These are phyloP conservation scores for Lavandula angustifolia DNA, from an alignment of 257 asterid species.

Conservation along the genomic window DNA sequence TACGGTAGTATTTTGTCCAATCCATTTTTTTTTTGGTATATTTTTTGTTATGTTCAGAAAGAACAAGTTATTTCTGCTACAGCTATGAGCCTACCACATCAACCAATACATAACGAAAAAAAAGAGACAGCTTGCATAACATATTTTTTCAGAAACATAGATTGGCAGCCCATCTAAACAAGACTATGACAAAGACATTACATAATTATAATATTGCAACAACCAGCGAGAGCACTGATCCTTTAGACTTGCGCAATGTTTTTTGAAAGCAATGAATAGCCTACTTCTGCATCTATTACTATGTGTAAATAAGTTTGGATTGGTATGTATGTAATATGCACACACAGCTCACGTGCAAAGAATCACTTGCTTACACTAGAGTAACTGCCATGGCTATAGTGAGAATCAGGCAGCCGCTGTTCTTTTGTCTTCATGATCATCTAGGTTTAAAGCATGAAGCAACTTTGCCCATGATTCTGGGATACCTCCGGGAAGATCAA, in stretches of 20 bases:
- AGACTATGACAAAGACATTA: conserved; percentile 13
- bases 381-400: neutral
- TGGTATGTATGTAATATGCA: conserved; percentile 35
- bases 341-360: conserved; percentile 49
- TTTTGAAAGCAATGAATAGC: conserved; percentile 22
- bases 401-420: conserved; percentile 71
- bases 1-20: neutral
- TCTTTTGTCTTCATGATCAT: conserved; percentile 60
- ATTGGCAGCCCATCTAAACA: conserved; percentile 23
- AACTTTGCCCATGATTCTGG: conserved; percentile 92
- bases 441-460: conserved; percentile 76
- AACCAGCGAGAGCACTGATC: conserved; percentile 8
- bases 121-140: too few species aligned
- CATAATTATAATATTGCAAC: neutral
- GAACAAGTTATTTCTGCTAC: too few species aligned
- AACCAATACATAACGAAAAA: too few species aligned
- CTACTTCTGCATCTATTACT: conserved; percentile 29
- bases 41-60: neutral
- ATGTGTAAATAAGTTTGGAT: conserved; percentile 15
- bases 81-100: too few species aligned
- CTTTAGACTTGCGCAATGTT: neutral
- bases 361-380: conserved; percentile 43
- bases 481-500: conserved; percentile 93
- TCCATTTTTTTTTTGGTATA: neutral
- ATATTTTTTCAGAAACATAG: neutral